Conservation (phyloP, 164 flowering plant genomes). For the Vitis riparia region DNA sequence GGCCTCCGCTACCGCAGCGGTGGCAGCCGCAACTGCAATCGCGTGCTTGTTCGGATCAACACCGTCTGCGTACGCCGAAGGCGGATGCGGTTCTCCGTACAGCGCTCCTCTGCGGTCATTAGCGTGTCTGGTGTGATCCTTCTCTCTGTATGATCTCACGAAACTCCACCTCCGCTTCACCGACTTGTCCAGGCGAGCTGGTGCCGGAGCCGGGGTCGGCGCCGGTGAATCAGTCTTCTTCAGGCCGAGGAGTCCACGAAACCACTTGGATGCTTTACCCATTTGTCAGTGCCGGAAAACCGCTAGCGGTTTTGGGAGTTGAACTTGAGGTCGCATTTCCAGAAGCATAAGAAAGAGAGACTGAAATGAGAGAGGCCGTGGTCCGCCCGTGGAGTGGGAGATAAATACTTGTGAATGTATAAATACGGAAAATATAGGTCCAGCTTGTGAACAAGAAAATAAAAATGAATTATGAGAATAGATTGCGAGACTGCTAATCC, state of each 20-base stretch:
- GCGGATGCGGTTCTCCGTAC: conserved; percentile 6
- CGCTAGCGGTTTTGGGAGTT: neutral
- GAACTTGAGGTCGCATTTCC: neutral
- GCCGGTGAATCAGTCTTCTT: conserved; percentile 24
- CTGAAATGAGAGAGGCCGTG: neutral
- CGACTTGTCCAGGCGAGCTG: conserved; percentile 12
- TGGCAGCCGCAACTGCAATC: conserved; percentile 61
- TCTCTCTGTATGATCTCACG: conserved; percentile 45
- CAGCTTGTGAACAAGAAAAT: no score
- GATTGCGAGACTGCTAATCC: no score
- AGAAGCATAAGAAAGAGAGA: neutral
- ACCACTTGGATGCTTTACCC: conserved; percentile 68
- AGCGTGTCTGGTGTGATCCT: conserved; percentile 11
- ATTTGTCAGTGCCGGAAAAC: conserved; percentile 19
- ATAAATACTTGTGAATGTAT: no score
- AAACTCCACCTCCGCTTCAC: conserved; percentile 62
- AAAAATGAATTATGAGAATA: no score
- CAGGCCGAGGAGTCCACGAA: conserved; percentile 47
- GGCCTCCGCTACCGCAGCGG: conserved; percentile 57
- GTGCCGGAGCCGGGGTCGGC: conserved; percentile 7
- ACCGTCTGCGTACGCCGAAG: conserved; percentile 1
- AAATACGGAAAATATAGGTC: no score
- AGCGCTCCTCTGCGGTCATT: neutral
- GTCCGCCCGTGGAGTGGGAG: no score
- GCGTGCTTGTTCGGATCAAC: conserved; percentile 56